phyloP scores from a whole-genome alignment of 352 stramenopile species.

The Globisporangium perplexum region DNA sequence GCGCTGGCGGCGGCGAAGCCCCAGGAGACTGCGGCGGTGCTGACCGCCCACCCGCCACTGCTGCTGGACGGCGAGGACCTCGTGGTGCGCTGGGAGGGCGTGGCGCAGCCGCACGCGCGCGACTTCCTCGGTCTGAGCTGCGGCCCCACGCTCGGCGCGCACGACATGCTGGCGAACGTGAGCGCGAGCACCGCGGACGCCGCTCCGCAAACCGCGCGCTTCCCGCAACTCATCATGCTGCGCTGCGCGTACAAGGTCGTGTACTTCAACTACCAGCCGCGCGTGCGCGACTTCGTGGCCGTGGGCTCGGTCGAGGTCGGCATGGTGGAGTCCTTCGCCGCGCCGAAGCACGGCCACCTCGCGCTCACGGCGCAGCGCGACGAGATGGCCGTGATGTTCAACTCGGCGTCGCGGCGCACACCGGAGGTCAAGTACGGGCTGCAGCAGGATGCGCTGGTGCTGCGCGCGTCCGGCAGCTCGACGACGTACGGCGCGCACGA shows the following conservation, averaged over 20 bases:
- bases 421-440: slow-evolving; percentile 37
- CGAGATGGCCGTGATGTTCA: slow-evolving; percentile 66
- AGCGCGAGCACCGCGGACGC: neutral
- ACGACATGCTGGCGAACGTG: slow-evolving; percentile 51
- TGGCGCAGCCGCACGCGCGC: slow-evolving; percentile 34
- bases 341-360: slow-evolving; percentile 64
- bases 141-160: slow-evolving; percentile 35
- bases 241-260: slow-evolving; percentile 52
- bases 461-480: neutral
- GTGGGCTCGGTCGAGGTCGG: slow-evolving; percentile 25
- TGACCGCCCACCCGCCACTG: slow-evolving; percentile 14
- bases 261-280: slow-evolving; percentile 43
- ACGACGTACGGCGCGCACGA: slow-evolving; percentile 16
- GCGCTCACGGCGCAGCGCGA: slow-evolving; percentile 39
- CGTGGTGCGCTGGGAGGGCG: slow-evolving; percentile 57
- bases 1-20: neutral
- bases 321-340: slow-evolving; percentile 43
- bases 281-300: slow-evolving; percentile 12
- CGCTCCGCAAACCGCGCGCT: neutral
- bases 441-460: neutral
- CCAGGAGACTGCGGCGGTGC: neutral
- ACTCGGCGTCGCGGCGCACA: slow-evolving; percentile 39
- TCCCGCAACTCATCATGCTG: slow-evolving; percentile 35
- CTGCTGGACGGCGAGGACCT: slow-evolving; percentile 65
- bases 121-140: slow-evolving; percentile 74